Evolutionary conservation across 2,329 filamentous ascomycete species (phyloP).

Genomic region (Paraphoma chrysanthemicola): DNA sequence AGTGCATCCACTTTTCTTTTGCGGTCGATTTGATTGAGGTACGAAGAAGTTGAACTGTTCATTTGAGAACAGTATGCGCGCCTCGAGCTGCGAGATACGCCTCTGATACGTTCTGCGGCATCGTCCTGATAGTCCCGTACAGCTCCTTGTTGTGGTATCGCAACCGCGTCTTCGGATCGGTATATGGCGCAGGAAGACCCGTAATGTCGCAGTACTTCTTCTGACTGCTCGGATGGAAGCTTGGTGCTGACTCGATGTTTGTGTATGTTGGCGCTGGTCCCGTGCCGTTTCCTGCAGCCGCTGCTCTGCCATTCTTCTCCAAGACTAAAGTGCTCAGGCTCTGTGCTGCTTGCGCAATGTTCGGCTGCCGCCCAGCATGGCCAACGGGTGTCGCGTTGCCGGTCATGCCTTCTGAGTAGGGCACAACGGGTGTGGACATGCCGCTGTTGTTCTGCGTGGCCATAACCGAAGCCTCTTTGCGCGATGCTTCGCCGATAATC

Average conservation of each 20-base stretch:
- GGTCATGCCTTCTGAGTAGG: slow-evolving; percentile 39
- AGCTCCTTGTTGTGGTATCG: slow-evolving; percentile 94
- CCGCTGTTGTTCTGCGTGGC: slow-evolving; percentile 86
- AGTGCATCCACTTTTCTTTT: no score
- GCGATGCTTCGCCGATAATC: slow-evolving; percentile 86
- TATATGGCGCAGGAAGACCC: slow-evolving; percentile 87
- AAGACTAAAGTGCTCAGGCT: slow-evolving; percentile 87
- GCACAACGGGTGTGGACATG: slow-evolving; percentile 67
- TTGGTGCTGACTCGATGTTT: slow-evolving; percentile 94
- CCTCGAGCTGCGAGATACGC: slow-evolving; percentile 88
- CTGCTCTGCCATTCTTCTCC: slow-evolving; percentile 71
- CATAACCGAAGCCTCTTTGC: slow-evolving; percentile 86
- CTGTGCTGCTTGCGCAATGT: slow-evolving; percentile 87
- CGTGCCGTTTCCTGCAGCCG: slow-evolving; percentile 37
- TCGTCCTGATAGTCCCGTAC: slow-evolving; percentile 79
- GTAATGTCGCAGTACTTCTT: slow-evolving; percentile 97
- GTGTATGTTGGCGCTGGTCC: slow-evolving; percentile 84
- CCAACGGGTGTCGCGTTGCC: slow-evolving; percentile 61
- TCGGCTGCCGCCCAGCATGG: slow-evolving; percentile 65
- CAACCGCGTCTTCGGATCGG: slow-evolving; percentile 92
- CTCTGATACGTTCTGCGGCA: slow-evolving; percentile 85
- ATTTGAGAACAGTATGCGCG: slow-evolving; percentile 93
- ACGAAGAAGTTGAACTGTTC: slow-evolving; percentile 50
- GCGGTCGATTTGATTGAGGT: no score
- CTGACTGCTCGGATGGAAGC: slow-evolving; percentile 76